phyloP scores from a whole-genome alignment of 192 early-diverging fungal species.

The Umbelopsis sp. region DNA sequence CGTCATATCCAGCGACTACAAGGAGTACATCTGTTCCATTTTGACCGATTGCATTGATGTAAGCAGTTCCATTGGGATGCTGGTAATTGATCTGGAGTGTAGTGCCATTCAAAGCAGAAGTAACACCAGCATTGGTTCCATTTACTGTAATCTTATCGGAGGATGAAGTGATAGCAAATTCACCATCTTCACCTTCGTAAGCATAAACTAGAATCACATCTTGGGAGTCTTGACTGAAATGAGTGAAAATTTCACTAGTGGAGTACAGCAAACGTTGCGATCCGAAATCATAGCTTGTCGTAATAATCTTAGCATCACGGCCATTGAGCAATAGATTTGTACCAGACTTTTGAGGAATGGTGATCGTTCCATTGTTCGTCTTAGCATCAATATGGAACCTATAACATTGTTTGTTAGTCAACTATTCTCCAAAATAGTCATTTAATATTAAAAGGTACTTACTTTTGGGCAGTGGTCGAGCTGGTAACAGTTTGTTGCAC shows the following conservation, averaged over 20 bases:
- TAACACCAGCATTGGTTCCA: neutral
- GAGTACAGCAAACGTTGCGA: slow-evolving; percentile 23
- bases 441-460: neutral
- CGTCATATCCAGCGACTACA: slow-evolving; percentile 1
- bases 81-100: slow-evolving; percentile 20
- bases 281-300: slow-evolving; percentile 14
- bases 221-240: slow-evolving; percentile 5
- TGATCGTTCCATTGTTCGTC: neutral
- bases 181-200: slow-evolving; percentile 26
- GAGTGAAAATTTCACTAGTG: slow-evolving; percentile 24
- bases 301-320: slow-evolving; percentile 17
- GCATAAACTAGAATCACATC: slow-evolving; percentile 20
- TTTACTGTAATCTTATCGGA: neutral
- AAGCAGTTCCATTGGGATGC: neutral
- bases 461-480: neutral
- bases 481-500: neutral
- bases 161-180: slow-evolving; percentile 8
- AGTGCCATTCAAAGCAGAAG: neutral
- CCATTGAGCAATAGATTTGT: slow-evolving; percentile 9
- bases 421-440: neutral
- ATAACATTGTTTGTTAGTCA: no score
- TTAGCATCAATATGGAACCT: neutral
- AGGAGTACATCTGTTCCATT: neutral
- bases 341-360: slow-evolving; percentile 13
- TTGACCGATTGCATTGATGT: neutral